Base-by-base conservation (phyloP, 2,329 filamentous ascomycete genomes). In the Pseudonectria foliicola region DNA sequence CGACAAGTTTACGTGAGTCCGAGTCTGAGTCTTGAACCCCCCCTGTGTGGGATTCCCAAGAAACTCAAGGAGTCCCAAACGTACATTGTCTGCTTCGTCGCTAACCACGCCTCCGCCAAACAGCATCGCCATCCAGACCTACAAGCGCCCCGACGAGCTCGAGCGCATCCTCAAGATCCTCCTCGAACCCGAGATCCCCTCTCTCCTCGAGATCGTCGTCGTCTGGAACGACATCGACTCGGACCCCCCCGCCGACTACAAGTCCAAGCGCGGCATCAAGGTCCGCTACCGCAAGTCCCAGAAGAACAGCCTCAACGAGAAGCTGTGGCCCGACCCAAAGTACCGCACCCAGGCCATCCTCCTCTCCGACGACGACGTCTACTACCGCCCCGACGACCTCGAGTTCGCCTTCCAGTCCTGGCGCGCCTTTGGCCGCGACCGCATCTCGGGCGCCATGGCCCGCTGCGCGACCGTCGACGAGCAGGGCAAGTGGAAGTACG, bases 331-430 rank as follows among this genome's bases (percentile, higher is more conserved):
- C 3, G 59, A 63, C 18, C 54, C 59, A 4, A 44, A 46, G 2
- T 64, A 59, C 43, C 42, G 53, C 29, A 64, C 61, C 13, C 51
- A 63, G 33, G 61, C 61, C 10, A 53, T 64, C n/a, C 55, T 64
- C 14, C 52, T 63, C 8, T 58, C 55, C 13, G 61, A 64, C 27
- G 61, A 64, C 37, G 61, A 64, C 36, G 58, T 63, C 13, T 62
- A 57, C 43, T 64, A 60, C 44, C 47, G 53, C 18, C 61, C 61
- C 13, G 36, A 43, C 3, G 61, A 64, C 29, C 53, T 64, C 12
- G 61, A 64, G 10, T 64, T 61, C n/a, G 58, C 55, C 14, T 64
- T 64, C 34, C 60, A 64, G 33, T 48, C 54, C 11, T 64, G 61
- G 61, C 60, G 61, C 42, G 54, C 59, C 36, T 61, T 60, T 27